phyloP scores from a whole-genome alignment of 2,329 filamentous ascomycete genomes.

The Cephalotrichum gorgonifer region DNA sequence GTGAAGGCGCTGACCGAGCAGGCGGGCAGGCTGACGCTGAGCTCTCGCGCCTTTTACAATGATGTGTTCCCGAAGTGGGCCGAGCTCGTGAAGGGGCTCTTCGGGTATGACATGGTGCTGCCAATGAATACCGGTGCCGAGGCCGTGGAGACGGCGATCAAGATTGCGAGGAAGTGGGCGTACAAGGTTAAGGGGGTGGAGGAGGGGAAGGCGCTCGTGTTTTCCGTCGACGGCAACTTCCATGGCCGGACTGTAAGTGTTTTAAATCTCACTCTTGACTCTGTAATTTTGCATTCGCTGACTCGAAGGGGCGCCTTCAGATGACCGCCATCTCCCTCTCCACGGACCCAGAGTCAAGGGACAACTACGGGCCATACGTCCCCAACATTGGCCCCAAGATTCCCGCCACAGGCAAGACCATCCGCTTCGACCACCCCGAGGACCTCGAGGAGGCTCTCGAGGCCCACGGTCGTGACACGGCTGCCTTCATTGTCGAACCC shows the following conservation, averaged over 20 bases:
- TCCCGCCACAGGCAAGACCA: conserved; percentile 64
- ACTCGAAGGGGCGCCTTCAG: conserved; percentile 25
- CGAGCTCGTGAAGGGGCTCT: conserved; percentile 78
- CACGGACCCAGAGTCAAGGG: conserved; percentile 86
- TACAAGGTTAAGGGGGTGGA: conserved; percentile 93
- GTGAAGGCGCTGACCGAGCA: conserved; percentile 85
- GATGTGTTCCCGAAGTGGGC: conserved; percentile 96
- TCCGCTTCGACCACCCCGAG: conserved; percentile 76
- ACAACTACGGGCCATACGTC: conserved; percentile 94
- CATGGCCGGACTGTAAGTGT: conserved; percentile 82
- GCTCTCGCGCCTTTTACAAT: conserved; percentile 93
- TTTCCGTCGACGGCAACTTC: conserved; percentile 86
- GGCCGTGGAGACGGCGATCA: conserved; percentile 90
- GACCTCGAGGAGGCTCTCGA: conserved; percentile 74
- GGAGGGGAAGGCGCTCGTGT: conserved; percentile 71
- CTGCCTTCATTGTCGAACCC: conserved; percentile 89
- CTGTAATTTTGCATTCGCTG: background rate
- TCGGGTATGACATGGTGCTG: conserved; percentile 95
- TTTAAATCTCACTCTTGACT: background rate
- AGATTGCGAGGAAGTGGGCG: conserved; percentile 94
- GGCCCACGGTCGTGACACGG: conserved; percentile 71
- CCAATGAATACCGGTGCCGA: conserved; percentile 98
- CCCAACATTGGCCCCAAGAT: conserved; percentile 72
- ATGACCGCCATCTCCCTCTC: conserved; percentile 95
- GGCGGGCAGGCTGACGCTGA: conserved; percentile 79